Conservation (phyloP, 2,329 filamentous ascomycete genomes). For the Colletotrichum sp. region DNA sequence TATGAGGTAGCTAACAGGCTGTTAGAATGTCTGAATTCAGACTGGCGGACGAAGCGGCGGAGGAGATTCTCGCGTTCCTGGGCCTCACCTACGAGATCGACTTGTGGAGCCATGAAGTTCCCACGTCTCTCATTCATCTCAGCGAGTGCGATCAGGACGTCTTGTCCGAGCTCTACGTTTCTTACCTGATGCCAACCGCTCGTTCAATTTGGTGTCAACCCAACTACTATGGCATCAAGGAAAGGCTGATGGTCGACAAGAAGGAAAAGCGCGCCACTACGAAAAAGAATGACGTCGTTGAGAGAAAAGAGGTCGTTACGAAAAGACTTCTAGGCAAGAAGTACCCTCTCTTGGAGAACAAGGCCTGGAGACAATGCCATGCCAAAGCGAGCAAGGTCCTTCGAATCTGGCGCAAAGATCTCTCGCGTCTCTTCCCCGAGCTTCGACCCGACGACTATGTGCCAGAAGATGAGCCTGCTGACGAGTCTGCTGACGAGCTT, state of each 20-base stretch:
- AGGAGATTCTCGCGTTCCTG: neutral
- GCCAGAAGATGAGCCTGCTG: neutral
- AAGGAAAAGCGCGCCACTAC: neutral
- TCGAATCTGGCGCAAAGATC: conserved; percentile 2
- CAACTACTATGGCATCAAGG: neutral
- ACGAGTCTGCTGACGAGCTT: neutral
- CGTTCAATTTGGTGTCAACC: conserved; percentile 4
- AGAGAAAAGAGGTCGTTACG: neutral
- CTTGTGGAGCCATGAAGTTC: neutral
- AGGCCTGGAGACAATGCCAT: neutral
- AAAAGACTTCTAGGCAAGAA: neutral
- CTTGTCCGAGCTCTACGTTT: neutral
- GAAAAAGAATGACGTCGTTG: neutral
- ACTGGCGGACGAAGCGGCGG: neutral
- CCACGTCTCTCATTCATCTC: neutral
- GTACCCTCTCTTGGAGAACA: neutral
- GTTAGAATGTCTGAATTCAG: neutral
- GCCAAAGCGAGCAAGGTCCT: neutral
- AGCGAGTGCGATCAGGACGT: neutral
- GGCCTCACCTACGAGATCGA: conserved; percentile 6
- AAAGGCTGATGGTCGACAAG: neutral
- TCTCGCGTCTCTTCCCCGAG: neutral
- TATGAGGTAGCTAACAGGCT: neutral
- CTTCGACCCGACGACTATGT: neutral
- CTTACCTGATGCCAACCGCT: neutral